A percentile compares a stretch with the other conserved stretches of the same genome.
phyloP scores from a whole-genome alignment of 2,329 filamentous ascomycete genomes.

The Cyphellophora europaea region DNA sequence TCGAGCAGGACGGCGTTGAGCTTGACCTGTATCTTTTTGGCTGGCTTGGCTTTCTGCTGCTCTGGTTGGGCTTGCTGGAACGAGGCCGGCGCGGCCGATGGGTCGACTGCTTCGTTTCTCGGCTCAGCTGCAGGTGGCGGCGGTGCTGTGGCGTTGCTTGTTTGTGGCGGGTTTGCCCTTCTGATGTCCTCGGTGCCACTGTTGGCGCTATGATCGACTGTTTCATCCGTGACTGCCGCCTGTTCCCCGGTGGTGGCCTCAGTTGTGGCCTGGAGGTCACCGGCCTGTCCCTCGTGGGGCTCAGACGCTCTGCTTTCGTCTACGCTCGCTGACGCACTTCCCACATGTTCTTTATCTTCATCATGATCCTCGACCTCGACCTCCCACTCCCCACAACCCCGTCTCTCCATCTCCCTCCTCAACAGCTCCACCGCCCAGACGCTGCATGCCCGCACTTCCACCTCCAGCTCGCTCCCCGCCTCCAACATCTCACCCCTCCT shows the following conservation, averaged over 20 bases:
- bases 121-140: too few species aligned
- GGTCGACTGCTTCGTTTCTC: neutral
- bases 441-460: constrained; percentile 83
- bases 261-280: neutral
- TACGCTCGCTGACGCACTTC: neutral
- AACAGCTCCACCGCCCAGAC: constrained; percentile 96
- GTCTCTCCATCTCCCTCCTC: constrained; percentile 63
- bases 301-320: neutral
- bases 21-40: constrained; percentile 19
- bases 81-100: neutral
- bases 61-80: neutral
- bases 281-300: too few species aligned
- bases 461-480: constrained; percentile 67
- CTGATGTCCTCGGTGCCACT: neutral
- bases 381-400: constrained; percentile 45
- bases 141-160: neutral
- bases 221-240: neutral
- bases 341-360: constrained; percentile 5
- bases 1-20: constrained; percentile 90
- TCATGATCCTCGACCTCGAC: constrained; percentile 6
- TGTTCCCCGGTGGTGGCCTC: neutral
- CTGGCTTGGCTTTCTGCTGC: neutral
- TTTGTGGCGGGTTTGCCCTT: neutral
- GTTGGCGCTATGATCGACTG: neutral
- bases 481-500: constrained; percentile 55